phyloP scores from a whole-genome alignment of 2,329 filamentous ascomycete genomes.

The Cladosporium sp. region DNA sequence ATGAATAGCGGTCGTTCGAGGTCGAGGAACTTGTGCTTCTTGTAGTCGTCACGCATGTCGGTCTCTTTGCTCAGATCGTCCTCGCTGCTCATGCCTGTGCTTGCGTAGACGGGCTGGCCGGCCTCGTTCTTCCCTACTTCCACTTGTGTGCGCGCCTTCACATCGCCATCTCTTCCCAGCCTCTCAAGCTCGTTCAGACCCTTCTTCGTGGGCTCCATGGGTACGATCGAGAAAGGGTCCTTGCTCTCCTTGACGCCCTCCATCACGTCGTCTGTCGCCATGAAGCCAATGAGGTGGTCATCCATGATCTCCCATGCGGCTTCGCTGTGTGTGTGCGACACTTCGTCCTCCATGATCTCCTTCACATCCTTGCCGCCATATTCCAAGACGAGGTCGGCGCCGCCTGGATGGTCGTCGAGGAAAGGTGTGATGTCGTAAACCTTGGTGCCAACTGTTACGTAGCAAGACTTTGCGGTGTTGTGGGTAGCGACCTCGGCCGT shows the following conservation, averaged over 20 bases:
- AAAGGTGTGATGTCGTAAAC: conserved; percentile 96
- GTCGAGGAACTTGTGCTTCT: conserved; percentile 90
- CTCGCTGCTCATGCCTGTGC: conserved; percentile 82
- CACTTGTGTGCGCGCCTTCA: conserved; percentile 37
- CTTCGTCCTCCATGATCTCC: conserved; percentile 74
- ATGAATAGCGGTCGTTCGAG: conserved; percentile 76
- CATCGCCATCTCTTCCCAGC: conserved; percentile 43
- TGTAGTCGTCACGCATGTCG: conserved; percentile 70
- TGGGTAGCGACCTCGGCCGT: conserved; percentile 76
- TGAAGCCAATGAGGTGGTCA: conserved; percentile 78
- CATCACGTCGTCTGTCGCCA: conserved; percentile 57
- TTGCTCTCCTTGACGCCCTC: conserved; percentile 47
- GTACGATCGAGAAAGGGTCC: conserved; percentile 48
- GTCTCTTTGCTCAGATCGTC: conserved; percentile 87
- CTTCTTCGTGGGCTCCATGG: conserved; percentile 47
- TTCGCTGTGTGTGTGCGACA: conserved; percentile 82
- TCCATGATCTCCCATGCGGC: conserved; percentile 94
- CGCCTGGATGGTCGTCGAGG: conserved; percentile 84
- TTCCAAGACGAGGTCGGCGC: conserved; percentile 79
- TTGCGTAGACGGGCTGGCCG: conserved; percentile 46
- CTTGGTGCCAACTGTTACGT: conserved; percentile 82
- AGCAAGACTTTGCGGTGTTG: conserved; percentile 78
- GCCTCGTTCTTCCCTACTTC: conserved; percentile 16
- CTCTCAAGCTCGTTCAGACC: conserved; percentile 48
- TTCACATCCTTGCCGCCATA: conserved; percentile 85